Conservation (phyloP, 1,284 basidiomycete genomes). For the Cutaneotrichosporon mucoides region DNA sequence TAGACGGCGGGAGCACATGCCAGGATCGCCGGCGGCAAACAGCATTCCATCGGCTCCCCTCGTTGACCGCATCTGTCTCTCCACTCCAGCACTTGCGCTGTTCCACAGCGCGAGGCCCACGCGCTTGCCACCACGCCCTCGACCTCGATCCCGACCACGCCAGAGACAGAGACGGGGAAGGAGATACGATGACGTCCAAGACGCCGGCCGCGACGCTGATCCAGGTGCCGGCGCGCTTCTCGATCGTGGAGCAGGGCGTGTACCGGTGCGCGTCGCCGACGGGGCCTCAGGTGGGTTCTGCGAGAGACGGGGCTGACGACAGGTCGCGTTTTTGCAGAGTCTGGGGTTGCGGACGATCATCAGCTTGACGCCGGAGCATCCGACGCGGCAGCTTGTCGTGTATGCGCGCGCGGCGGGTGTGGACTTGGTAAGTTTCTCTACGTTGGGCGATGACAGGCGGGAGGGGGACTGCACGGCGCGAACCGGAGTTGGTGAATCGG, state of each 20-base stretch:
- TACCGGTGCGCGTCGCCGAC: conserved; percentile 43
- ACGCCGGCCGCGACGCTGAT: conserved; percentile 30
- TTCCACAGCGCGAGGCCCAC: not conserved
- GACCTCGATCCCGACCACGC: not conserved
- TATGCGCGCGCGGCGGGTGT: conserved; percentile 27
- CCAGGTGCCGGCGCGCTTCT: conserved; percentile 40
- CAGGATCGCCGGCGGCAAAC: not conserved
- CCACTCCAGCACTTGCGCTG: no score
- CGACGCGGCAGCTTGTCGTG: conserved; percentile 34
- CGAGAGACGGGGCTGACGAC: not conserved
- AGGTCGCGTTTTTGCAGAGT: conserved; percentile 42
- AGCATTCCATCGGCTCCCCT: no score
- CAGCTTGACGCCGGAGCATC: conserved; percentile 45
- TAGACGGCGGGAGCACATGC: not conserved
- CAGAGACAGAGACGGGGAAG: not conserved
- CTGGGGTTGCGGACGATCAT: conserved; percentile 41
- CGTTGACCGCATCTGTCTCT: no score
- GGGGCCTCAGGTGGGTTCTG: conserved; percentile 30
- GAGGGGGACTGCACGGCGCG: no score
- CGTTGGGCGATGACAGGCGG: no score
- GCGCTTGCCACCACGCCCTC: not conserved
- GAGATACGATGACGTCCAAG: conserved; percentile 24
- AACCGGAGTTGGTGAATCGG: no score
- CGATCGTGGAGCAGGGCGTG: conserved; percentile 42
- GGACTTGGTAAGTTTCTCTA: conserved; percentile 33